Evolutionary conservation across 257 asterid species (phyloP).

Genomic region (Paraleonurus japonicus): DNA sequence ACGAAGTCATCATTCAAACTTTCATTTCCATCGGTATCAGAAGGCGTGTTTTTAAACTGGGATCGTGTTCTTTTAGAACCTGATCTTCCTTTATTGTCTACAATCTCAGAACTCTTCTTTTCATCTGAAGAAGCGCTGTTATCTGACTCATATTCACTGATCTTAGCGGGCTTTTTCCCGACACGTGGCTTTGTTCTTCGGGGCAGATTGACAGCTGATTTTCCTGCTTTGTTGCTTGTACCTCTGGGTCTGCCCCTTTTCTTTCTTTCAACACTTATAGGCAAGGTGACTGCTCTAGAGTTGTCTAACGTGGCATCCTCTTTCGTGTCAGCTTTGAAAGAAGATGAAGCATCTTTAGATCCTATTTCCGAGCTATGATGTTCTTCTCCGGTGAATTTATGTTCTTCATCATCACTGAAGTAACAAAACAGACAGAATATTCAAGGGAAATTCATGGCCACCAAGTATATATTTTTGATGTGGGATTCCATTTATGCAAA

Average conservation of each 20-base stretch:
- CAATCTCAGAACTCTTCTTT: constrained; percentile 27
- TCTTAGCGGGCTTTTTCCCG: constrained; percentile 60
- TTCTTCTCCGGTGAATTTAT: constrained; percentile 32
- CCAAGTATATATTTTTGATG: background rate
- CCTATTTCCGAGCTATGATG: constrained; percentile 19
- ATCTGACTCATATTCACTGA: constrained; percentile 59
- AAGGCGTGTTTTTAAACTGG: constrained; percentile 31
- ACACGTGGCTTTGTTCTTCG: constrained; percentile 48
- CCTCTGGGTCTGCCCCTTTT: constrained; percentile 58
- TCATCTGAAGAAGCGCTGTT: constrained; percentile 35
- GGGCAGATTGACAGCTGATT: constrained; percentile 37
- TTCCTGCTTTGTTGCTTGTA: constrained; percentile 30
- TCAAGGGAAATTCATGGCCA: background rate
- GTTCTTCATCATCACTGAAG: constrained; percentile 39
- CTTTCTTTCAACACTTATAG: constrained; percentile 37
- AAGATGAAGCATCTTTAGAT: constrained; percentile 27
- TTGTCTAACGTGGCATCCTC: constrained; percentile 24
- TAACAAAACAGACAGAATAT: constrained; percentile 23
- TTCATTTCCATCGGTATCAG: constrained; percentile 31
- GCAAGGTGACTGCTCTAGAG: constrained; percentile 49
- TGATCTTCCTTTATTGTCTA: constrained; percentile 17
- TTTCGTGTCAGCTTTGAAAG: constrained; percentile 30
- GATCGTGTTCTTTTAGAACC: constrained; percentile 34
- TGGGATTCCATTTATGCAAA: background rate
- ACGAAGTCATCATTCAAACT: constrained; percentile 4